A percentile compares a stretch with the other conserved stretches of the same genome.
Conservation (phyloP, 192 early-diverging fungal species). For the Nowakowskiella sp. region DNA sequence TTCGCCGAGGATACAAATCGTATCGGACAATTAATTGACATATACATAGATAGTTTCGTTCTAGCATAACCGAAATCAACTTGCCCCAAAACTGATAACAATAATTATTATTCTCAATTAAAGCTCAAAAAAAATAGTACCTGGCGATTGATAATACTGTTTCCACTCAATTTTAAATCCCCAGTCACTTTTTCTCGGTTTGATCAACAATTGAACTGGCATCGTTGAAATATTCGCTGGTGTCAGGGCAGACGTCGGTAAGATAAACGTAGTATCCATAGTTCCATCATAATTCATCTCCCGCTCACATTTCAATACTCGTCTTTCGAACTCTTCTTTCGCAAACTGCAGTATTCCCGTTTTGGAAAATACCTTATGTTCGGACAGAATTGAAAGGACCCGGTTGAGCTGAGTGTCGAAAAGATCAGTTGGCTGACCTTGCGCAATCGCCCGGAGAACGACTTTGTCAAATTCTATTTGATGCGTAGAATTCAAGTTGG, state of each 20-base stretch:
- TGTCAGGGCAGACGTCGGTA: slow-evolving; percentile 7
- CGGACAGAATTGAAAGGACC: slow-evolving; percentile 5
- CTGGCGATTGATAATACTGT: too few relatives aligned
- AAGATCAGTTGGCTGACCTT: slow-evolving; percentile 16
- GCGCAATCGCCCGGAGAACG: slow-evolving; percentile 5
- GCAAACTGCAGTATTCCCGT: neutral
- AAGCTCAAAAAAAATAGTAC: too few relatives aligned
- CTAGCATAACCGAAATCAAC: neutral
- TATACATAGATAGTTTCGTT: too few relatives aligned
- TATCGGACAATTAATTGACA: too few relatives aligned
- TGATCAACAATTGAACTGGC: slow-evolving; percentile 13
- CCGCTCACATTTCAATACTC: slow-evolving; percentile 10
- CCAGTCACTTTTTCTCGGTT: slow-evolving; percentile 13
- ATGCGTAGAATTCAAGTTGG: too few relatives aligned
- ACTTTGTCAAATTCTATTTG: slow-evolving; percentile 13
- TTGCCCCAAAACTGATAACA: slow-evolving; percentile 1
- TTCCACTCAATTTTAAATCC: slow-evolving; percentile 6
- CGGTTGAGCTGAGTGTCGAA: slow-evolving; percentile 13
- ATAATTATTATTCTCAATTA: neutral
- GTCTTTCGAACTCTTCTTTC: neutral
- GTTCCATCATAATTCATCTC: slow-evolving; percentile 5
- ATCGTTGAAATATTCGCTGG: slow-evolving; percentile 7
- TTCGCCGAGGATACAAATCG: too few relatives aligned
- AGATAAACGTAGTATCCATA: slow-evolving; percentile 14
- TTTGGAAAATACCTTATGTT: neutral